A percentile compares a stretch with the other conserved stretches of the same genome.
Conservation (phyloP, 805 yeast genomes). For the Wickerhamiella cacticola region DNA sequence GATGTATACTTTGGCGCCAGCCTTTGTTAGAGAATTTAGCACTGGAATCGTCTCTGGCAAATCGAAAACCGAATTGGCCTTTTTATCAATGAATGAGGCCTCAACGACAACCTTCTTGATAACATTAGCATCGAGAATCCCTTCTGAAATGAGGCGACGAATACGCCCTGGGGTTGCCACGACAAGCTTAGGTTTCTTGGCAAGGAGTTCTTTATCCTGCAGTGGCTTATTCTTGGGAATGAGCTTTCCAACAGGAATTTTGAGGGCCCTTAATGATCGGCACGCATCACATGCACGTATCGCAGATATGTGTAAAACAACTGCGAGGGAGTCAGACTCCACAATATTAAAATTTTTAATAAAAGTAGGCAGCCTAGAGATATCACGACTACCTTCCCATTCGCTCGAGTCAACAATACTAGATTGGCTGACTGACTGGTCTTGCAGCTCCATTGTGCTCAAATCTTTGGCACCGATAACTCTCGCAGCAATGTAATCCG, state of each 20-base stretch:
- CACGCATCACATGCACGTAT: slow-evolving; percentile 77
- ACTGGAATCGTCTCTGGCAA: slow-evolving; percentile 26
- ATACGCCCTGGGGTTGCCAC: slow-evolving; percentile 57
- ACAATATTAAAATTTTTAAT: slow-evolving; percentile 33
- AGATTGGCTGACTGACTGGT: slow-evolving; percentile 44
- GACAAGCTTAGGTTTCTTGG: slow-evolving; percentile 35
- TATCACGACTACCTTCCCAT: slow-evolving; percentile 40
- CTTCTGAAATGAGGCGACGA: slow-evolving; percentile 36
- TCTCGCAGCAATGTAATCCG: slow-evolving; percentile 53
- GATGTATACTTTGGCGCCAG: slow-evolving; percentile 37
- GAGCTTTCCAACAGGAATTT: slow-evolving; percentile 41
- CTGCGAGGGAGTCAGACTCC: slow-evolving; percentile 35
- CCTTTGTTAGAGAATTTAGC: slow-evolving; percentile 18
- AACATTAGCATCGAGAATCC: slow-evolving; percentile 34
- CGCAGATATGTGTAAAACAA: slow-evolving; percentile 61
- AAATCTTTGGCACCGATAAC: slow-evolving; percentile 49
- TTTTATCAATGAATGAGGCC: slow-evolving; percentile 47
- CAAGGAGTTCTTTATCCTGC: slow-evolving; percentile 44
- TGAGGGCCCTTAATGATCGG: slow-evolving; percentile 37
- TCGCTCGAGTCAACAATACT: slow-evolving; percentile 52
- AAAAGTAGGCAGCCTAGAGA: slow-evolving; percentile 46
- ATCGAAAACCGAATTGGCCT: slow-evolving; percentile 52
- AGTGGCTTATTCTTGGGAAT: slow-evolving; percentile 63
- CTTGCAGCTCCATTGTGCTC: slow-evolving; percentile 64
- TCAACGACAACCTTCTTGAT: slow-evolving; percentile 49